Conservation (phyloP, 345 rosid species). For the Euclidium syriacum region DNA sequence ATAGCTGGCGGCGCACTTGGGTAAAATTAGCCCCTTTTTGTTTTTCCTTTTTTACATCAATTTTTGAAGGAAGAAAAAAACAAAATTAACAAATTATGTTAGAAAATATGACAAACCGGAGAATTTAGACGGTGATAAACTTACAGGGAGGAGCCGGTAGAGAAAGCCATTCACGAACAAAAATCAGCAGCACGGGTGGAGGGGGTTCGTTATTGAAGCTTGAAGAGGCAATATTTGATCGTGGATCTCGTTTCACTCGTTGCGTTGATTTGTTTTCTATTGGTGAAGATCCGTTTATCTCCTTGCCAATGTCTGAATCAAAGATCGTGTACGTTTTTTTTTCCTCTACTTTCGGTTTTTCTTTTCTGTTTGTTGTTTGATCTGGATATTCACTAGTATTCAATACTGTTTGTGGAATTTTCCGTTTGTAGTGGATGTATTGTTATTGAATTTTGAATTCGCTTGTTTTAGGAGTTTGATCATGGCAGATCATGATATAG, state of each 20-base stretch:
- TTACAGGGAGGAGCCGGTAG: neutral
- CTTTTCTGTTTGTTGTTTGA: neutral
- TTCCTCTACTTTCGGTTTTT: neutral
- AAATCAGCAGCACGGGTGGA: constrained; percentile 5
- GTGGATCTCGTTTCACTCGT: constrained; percentile 7
- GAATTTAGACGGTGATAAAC: constrained; percentile 5
- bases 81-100: neutral
- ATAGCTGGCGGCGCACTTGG: constrained; percentile 12
- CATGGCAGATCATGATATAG: neutral
- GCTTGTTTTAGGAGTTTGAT: neutral
- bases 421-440: neutral
- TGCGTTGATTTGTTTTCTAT: neutral
- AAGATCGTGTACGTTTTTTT: neutral
- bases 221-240: neutral
- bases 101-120: neutral
- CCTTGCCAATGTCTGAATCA: neutral
- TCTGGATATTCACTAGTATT: neutral
- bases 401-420: neutral
- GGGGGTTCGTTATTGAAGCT: constrained; percentile 1
- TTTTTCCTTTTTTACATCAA: neutral
- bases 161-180: neutral
- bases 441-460: neutral
- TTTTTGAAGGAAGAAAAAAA: neutral
- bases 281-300: constrained; percentile 1
- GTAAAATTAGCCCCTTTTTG: constrained; percentile 6